A percentile compares a stretch with the other conserved stretches of the same genome.
phyloP scores from a whole-genome alignment of 352 stramenopile species.

The Plasmopara viticola region DNA sequence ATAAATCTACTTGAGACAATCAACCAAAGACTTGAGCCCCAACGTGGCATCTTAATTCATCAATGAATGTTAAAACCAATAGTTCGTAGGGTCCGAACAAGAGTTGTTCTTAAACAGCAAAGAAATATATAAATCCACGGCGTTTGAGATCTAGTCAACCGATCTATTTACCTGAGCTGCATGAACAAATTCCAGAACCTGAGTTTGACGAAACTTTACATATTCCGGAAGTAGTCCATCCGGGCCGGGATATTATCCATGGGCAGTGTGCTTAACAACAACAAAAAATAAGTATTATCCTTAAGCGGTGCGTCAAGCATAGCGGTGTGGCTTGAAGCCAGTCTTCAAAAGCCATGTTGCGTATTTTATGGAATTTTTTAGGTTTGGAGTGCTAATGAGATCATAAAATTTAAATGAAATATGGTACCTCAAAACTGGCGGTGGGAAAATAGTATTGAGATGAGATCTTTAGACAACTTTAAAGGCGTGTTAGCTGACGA shows the following conservation, averaged over 20 bases:
- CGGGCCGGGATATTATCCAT: not conserved
- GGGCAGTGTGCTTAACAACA: not conserved
- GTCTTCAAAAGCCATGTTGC: not conserved
- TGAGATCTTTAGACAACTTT: constrained; percentile 1
- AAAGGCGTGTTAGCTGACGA: constrained; percentile 3
- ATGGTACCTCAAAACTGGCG: constrained; percentile 4
- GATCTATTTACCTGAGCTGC: not conserved
- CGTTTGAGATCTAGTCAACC: not conserved
- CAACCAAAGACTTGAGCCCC: not conserved
- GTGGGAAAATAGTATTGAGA: not conserved
- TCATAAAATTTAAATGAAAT: constrained; percentile 2
- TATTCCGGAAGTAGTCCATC: constrained; percentile 1
- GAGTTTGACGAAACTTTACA: not conserved
- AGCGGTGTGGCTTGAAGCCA: not conserved
- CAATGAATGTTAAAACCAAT: not conserved
- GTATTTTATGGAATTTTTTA: constrained; percentile 1
- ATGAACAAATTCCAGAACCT: not conserved
- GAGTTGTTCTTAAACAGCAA: not conserved
- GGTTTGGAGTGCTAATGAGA: not conserved
- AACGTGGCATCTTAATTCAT: not conserved
- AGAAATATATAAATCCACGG: not conserved
- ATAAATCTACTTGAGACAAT: not conserved
- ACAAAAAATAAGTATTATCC: not conserved
- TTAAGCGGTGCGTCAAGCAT: not conserved
- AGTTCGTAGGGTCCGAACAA: not conserved